Conservation (phyloP, 2,329 filamentous ascomycete species). For the Colletotrichum sp. region DNA sequence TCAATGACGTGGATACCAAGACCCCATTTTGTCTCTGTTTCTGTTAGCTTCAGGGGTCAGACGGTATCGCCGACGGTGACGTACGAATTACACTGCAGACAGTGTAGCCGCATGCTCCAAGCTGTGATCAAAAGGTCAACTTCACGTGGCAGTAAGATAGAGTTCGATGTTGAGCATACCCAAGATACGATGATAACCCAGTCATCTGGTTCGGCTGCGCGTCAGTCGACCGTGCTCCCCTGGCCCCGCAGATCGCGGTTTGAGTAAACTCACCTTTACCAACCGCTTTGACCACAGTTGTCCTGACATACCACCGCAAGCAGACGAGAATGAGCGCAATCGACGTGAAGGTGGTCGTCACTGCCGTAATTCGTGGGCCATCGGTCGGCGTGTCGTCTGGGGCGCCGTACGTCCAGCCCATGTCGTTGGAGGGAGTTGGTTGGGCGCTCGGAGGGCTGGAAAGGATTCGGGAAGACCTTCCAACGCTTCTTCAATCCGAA, state of each 20-base stretch:
- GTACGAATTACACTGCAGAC: conserved; percentile 39
- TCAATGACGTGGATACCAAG: conserved; percentile 37
- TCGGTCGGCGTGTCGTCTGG: conserved; percentile 34
- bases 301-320: conserved; percentile 38
- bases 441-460: not conserved
- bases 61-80: conserved; percentile 6
- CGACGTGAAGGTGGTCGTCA: conserved; percentile 32
- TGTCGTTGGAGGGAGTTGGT: conserved; percentile 13
- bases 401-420: conserved; percentile 44
- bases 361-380: conserved; percentile 33
- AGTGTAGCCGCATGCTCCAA: conserved; percentile 38
- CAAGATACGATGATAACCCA: conserved; percentile 24
- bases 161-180: conserved; percentile 25
- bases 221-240: not conserved
- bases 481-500: not conserved
- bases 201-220: conserved; percentile 11
- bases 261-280: conserved; percentile 25
- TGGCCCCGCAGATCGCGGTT: not conserved
- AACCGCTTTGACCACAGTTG: conserved; percentile 35
- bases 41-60: not conserved
- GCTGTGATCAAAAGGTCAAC: conserved; percentile 15
- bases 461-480: not conserved
- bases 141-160: not conserved
- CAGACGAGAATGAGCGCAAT: conserved; percentile 34
- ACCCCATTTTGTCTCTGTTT: conserved; percentile 47